phyloP scores from a whole-genome alignment of 257 asterid species.

The Primulina huaijiensis region DNA sequence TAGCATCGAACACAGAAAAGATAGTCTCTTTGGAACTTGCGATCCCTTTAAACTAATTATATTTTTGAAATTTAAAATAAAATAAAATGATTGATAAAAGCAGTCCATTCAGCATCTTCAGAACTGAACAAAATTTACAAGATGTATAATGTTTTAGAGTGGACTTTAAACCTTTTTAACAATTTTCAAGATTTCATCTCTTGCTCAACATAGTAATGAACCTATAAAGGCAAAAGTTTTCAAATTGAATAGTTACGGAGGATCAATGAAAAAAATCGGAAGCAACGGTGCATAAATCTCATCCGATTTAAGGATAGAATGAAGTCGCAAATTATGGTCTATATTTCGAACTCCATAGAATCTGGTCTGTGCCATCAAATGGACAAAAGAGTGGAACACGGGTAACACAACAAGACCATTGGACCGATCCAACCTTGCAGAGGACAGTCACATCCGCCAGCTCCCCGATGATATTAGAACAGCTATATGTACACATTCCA shows the following conservation, averaged over 20 bases:
- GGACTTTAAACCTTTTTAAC: too few species aligned
- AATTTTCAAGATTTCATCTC: neutral
- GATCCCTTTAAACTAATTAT: neutral
- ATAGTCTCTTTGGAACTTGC: neutral
- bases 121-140: too few species aligned
- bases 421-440: neutral
- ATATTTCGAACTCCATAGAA: neutral
- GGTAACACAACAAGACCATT: neutral
- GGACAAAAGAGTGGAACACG: neutral
- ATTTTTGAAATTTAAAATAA: too few species aligned
- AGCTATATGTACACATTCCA: neutral
- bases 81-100: neutral
- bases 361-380: neutral
- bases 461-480: neutral
- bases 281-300: neutral
- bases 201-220: neutral
- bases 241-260: neutral
- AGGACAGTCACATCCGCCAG: neutral
- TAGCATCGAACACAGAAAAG: neutral
- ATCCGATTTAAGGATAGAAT: neutral
- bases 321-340: neutral
- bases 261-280: neutral
- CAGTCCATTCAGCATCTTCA: neutral
- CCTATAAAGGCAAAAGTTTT: neutral
- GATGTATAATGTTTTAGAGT: neutral